phyloP scores from a whole-genome alignment of 1,139 yeast genomes.

The Yamadazyma trypodendri region DNA sequence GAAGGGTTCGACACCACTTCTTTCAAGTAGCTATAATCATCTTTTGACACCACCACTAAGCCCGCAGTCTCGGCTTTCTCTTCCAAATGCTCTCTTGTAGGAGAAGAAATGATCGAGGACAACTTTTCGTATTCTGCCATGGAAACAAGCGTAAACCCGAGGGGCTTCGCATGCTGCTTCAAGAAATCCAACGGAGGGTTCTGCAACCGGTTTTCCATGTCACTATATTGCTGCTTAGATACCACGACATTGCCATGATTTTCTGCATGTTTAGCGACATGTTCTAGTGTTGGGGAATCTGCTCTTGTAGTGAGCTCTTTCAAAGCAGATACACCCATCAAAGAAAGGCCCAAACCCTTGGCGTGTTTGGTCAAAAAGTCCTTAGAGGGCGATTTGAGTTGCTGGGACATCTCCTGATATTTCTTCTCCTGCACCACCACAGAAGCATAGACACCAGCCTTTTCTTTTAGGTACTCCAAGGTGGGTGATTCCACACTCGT shows the following conservation, averaged over 20 bases:
- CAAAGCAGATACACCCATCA: conserved; percentile 14
- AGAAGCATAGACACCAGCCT: conserved; percentile 20
- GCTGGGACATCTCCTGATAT: conserved; percentile 18
- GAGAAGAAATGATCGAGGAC: conserved; percentile 26
- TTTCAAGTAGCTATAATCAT: conserved; percentile 19
- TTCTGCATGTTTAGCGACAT: conserved; percentile 18
- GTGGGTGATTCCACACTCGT: conserved; percentile 21
- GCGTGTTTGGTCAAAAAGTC: conserved; percentile 17
- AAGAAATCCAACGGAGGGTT: conserved; percentile 23
- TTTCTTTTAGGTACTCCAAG: conserved; percentile 24
- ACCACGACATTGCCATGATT: conserved; percentile 19
- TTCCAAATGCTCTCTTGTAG: conserved; percentile 35
- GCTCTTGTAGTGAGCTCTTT: conserved; percentile 14
- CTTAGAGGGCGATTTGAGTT: conserved; percentile 19
- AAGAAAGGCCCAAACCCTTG: conserved; percentile 13
- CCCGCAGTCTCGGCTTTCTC: conserved; percentile 33
- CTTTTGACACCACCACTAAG: conserved; percentile 30
- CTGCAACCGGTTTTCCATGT: conserved; percentile 16
- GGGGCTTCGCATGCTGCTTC: conserved; percentile 19
- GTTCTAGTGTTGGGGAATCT: conserved; percentile 14
- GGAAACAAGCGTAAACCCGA: conserved; percentile 21
- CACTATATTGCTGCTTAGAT: conserved; percentile 20
- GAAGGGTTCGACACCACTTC: conserved; percentile 27
- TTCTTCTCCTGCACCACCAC: conserved; percentile 21
- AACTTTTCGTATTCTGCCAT: conserved; percentile 25